A percentile compares a stretch with the other conserved stretches of the same genome.
Evolutionary conservation across 345 rosid genomes (phyloP).

Genomic region (Salix viminalis): DNA sequence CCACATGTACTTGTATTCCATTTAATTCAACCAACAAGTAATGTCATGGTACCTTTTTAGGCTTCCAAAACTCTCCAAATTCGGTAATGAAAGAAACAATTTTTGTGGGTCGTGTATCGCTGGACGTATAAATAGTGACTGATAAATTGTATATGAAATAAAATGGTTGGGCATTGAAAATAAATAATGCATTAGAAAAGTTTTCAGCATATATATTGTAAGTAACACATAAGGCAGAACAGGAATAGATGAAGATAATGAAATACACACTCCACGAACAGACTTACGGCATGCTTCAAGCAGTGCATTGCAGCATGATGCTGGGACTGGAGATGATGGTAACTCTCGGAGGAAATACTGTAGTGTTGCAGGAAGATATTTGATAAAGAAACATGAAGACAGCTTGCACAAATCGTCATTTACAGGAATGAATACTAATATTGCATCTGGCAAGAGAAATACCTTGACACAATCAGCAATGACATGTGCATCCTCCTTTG

Average conservation of each 20-base stretch:
- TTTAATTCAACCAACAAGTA: not conserved
- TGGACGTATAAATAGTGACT: not conserved
- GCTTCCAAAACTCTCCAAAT: not conserved
- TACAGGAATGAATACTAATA: not conserved
- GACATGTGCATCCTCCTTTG: conserved; percentile 81
- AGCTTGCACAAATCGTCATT: not conserved
- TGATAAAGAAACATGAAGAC: conserved; percentile 15
- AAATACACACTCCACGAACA: conserved; percentile 13
- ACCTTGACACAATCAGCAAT: conserved; percentile 97
- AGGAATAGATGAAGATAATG: conserved; percentile 16
- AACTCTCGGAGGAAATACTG: conserved; percentile 93
- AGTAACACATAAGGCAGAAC: not conserved
- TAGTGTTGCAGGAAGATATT: conserved; percentile 12
- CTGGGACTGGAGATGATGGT: conserved; percentile 99
- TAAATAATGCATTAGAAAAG: not conserved
- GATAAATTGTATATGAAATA: not conserved
- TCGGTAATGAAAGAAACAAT: not conserved
- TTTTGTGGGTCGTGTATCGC: not conserved
- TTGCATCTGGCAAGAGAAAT: conserved; percentile 4
- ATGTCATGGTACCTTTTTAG: not conserved
- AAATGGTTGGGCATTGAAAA: not conserved
- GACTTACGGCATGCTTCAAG: conserved; percentile 93
- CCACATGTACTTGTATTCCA: not conserved
- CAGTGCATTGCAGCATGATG: conserved; percentile 94
- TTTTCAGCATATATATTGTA: not conserved